Base-by-base conservation (phyloP, 768 basidiomycete species). In the Paxillus ammoniavirescens region DNA sequence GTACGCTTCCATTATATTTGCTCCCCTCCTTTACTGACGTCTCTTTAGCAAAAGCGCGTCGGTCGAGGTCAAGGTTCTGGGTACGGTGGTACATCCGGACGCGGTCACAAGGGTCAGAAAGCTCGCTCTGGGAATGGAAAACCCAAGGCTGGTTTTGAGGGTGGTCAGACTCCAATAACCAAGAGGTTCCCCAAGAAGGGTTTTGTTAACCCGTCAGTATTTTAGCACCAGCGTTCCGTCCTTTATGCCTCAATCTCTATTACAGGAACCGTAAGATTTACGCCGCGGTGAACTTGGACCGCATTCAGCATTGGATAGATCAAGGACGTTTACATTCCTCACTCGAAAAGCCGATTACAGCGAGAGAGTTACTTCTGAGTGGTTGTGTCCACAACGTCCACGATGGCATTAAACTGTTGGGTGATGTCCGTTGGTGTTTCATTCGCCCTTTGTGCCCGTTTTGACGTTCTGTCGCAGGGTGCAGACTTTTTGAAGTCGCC, bases 81-180 rank as follows among this genome's bases (percentile, higher is more conserved):
- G 26, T 82, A 89, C 54, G 97, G 97, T 58, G 87, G 93, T 56
- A 98, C 96, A 1, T 88, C 95, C 9, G 93, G 93, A 59, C 82
- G 93, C 51, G 97, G 97, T 73, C 82, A 91, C 71, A 99, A 99
- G 63, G 97, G 97, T 61, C 93, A 96, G 72, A 95, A 94, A 55
- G 87, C 97, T 36, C 84, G 96, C 57, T 84, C 92, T 5, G 95
- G 95, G 2, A 84, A 87, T 54, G 91, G 93, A 5, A 89, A 92
- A 61, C 86, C 82, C 30, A 82, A 80, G 61, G 78, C 83, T 26
- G 87, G 91, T 6, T 99, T 98, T 58, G 97, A 98, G 71, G 97
- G 97, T 66, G 97, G 97, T 57, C 96, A 98, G 70, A 98, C 96
- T 5, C 91, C 96, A 13, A 84, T 98, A 50, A 87, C 90, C 5